A percentile compares a stretch with the other conserved stretches of the same genome.
Evolutionary conservation across 2,329 filamentous ascomycete genomes (phyloP).

Genomic region (Aureobasidium sp.): DNA sequence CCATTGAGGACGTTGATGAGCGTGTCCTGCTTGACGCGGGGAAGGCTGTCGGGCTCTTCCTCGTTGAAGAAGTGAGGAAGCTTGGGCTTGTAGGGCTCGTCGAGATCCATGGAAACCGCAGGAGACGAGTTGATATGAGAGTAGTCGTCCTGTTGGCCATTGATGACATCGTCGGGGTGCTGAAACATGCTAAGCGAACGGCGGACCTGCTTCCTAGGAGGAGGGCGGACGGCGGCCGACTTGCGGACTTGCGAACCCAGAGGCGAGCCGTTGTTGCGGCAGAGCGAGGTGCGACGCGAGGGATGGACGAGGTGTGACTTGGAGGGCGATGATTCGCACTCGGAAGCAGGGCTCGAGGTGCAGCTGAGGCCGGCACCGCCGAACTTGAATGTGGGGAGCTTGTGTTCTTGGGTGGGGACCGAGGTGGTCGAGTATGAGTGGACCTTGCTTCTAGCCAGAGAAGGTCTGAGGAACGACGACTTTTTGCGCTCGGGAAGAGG

Average conservation of each 20-base stretch:
- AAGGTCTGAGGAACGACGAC: constrained; percentile 47
- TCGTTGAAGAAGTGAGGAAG: constrained; percentile 80
- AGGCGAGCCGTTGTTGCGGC: constrained; percentile 68
- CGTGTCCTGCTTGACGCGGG: constrained; percentile 75
- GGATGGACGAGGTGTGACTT: constrained; percentile 47
- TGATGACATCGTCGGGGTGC: constrained; percentile 79
- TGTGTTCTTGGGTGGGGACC: constrained; percentile 41
- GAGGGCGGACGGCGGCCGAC: constrained; percentile 53
- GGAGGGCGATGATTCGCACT: constrained; percentile 65
- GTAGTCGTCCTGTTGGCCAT: constrained; percentile 61
- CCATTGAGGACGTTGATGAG: constrained; percentile 84
- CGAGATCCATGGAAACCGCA: constrained; percentile 64
- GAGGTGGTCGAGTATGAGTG: constrained; percentile 55
- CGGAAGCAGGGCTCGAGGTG: constrained; percentile 60
- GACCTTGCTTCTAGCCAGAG: constrained; percentile 66
- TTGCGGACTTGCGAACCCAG: constrained; percentile 65
- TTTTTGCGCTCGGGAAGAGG: constrained; percentile 14
- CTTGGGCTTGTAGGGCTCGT: constrained; percentile 64
- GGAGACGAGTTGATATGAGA: constrained; percentile 51
- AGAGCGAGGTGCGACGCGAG: constrained; percentile 58
- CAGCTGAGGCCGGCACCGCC: constrained; percentile 23
- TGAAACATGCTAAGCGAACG: constrained; percentile 98
- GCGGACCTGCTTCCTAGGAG: constrained; percentile 77
- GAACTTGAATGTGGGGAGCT: constrained; percentile 16
- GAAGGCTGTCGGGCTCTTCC: constrained; percentile 76